phyloP scores from a whole-genome alignment of 1,139 yeast genomes.

The Magnusiomyces clavatus region DNA sequence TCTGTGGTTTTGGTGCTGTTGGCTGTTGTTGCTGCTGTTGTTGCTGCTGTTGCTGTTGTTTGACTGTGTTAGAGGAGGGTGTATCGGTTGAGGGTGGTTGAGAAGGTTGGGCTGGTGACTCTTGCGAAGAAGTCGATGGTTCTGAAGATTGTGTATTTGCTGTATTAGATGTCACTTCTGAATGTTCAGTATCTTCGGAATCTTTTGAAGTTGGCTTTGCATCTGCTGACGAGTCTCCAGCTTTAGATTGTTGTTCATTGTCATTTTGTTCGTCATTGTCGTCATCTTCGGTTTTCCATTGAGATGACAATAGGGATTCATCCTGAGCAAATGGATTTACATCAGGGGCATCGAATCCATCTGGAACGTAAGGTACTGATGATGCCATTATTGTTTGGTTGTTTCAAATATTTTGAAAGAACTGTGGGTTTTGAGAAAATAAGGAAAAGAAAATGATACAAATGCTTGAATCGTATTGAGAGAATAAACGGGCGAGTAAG shows the following conservation, averaged over 20 bases:
- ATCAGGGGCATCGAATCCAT: slow-evolving; percentile 20
- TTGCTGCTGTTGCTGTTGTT: not conserved
- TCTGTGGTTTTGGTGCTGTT: slow-evolving; percentile 7
- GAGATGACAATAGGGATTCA: slow-evolving; percentile 1
- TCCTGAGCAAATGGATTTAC: slow-evolving; percentile 25
- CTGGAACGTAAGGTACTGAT: slow-evolving; percentile 26
- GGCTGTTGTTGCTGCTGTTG: slow-evolving; percentile 1
- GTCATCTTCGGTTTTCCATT: not conserved
- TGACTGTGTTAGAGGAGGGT: no score
- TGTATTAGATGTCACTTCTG: not conserved
- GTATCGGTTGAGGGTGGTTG: no score
- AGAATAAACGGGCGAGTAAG: no score
- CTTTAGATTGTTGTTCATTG: no score
- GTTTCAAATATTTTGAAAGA: not conserved
- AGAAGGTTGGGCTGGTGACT: not conserved
- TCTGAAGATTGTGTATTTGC: not conserved
- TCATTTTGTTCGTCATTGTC: not conserved
- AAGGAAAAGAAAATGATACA: no score
- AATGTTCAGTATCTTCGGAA: not conserved
- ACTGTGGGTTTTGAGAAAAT: no score
- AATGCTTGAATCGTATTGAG: no score
- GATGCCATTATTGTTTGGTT: slow-evolving; percentile 21
- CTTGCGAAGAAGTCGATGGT: slow-evolving; percentile 1
- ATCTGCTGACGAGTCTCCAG: not conserved
- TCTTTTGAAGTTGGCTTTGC: not conserved